phyloP scores from a whole-genome alignment of 495 filamentous ascomycete species.

The Aspergillus olivimuriae region DNA sequence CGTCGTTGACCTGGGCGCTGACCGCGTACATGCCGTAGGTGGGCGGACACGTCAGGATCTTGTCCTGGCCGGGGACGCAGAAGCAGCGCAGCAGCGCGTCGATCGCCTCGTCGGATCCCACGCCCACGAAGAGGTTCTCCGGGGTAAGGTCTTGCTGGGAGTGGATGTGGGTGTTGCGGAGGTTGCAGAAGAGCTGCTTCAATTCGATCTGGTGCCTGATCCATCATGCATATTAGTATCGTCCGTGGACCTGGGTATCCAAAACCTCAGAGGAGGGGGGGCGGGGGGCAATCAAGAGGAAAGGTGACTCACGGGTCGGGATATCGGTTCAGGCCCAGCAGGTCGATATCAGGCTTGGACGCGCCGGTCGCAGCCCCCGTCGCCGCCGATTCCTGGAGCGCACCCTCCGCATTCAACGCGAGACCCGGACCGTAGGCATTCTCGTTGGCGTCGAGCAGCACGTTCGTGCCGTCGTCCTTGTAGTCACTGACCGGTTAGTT shows the following conservation, averaged over 20 bases:
- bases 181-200: constrained; percentile 78
- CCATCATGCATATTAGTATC: neutral
- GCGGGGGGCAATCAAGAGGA: neutral
- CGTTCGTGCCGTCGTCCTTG: constrained; percentile 95
- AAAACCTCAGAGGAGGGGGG: too few species aligned
- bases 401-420: constrained; percentile 38
- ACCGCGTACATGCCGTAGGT: constrained; percentile 99
- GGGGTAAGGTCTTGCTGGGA: constrained; percentile 67
- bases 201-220: constrained; percentile 75
- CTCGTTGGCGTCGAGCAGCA: constrained; percentile 96
- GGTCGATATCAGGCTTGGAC: constrained; percentile 51
- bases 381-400: constrained; percentile 33
- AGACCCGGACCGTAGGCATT: constrained; percentile 87
- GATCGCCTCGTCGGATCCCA: constrained; percentile 94
- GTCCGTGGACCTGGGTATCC: too few species aligned
- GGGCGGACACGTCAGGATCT: constrained; percentile 88
- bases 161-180: constrained; percentile 82
- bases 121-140: constrained; percentile 85
- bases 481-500: constrained; percentile 70
- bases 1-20: constrained; percentile 87
- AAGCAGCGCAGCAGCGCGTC: constrained; percentile 90
- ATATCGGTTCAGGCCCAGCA: constrained; percentile 81
- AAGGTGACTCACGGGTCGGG: constrained; percentile 69
- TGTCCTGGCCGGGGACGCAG: constrained; percentile 79
- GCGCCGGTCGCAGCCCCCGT: constrained; percentile 29